phyloP scores from a whole-genome alignment of 176 grass and related monocot species.

The Oryza longistaminata region DNA sequence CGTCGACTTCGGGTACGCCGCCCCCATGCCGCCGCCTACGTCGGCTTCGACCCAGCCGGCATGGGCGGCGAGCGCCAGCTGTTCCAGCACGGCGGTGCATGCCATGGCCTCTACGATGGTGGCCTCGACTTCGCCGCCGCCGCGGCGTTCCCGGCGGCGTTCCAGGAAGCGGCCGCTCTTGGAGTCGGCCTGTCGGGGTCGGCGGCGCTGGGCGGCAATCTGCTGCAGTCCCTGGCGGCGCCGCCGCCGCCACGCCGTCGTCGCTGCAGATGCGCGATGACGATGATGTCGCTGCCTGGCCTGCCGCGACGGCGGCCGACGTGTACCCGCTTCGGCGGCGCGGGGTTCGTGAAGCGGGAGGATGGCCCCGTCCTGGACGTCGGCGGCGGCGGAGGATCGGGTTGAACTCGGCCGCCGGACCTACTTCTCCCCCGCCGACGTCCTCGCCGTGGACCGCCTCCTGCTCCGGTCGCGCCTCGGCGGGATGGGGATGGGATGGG shows the following conservation, averaged over 20 bases:
- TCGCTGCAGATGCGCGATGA: slow-evolving; percentile 22
- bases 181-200: neutral
- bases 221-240: slow-evolving; percentile 29
- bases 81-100: slow-evolving; percentile 27
- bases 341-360: slow-evolving; percentile 59
- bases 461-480: slow-evolving; percentile 40
- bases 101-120: slow-evolving; percentile 24
- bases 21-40: slow-evolving; percentile 42
- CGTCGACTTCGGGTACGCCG: slow-evolving; percentile 39
- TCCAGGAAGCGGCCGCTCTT: slow-evolving; percentile 36
- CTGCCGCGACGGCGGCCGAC: neutral
- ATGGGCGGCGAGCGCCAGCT: slow-evolving; percentile 29
- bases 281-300: slow-evolving; percentile 18
- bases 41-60: slow-evolving; percentile 32
- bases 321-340: slow-evolving; percentile 35
- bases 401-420: slow-evolving; percentile 72
- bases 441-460: slow-evolving; percentile 58
- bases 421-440: slow-evolving; percentile 71
- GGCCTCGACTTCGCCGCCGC: slow-evolving; percentile 29
- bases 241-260: slow-evolving; percentile 41
- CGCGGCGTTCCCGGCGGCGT: slow-evolving; percentile 4
- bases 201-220: slow-evolving; percentile 1
- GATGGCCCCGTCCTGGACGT: slow-evolving; percentile 40
- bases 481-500: slow-evolving; percentile 3
- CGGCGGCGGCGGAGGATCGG: slow-evolving; percentile 51